phyloP scores from a whole-genome alignment of 345 rosid genomes.

The Carallia pectinifolia region DNA sequence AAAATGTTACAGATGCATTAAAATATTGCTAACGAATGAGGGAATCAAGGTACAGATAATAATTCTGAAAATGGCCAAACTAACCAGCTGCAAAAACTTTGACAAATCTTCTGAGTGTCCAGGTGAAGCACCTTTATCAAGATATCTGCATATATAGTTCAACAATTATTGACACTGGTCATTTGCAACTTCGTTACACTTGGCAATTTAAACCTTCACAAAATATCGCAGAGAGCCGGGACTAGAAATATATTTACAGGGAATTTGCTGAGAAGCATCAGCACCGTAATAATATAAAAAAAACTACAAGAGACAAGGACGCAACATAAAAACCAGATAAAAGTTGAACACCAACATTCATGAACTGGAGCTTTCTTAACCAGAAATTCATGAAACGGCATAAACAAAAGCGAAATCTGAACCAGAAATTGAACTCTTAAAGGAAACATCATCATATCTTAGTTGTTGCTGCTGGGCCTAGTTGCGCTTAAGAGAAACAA shows the following conservation, averaged over 20 bases:
- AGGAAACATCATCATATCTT: background rate
- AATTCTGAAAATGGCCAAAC: constrained; percentile 24
- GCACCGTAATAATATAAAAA: background rate
- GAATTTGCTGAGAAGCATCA: background rate
- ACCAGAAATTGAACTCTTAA: background rate
- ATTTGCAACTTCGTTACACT: constrained; percentile 12
- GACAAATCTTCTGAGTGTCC: constrained; percentile 47
- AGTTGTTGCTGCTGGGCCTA: too few species aligned
- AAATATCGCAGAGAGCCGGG: background rate
- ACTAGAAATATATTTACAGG: too few species aligned
- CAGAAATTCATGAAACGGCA: too few species aligned
- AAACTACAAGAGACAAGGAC: too few species aligned
- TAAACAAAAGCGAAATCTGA: background rate
- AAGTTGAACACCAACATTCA: background rate
- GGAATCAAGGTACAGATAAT: constrained; percentile 1
- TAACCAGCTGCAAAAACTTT: constrained; percentile 77
- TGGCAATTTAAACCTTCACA: background rate
- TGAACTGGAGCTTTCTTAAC: background rate
- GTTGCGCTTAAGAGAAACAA: too few species aligned
- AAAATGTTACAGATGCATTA: constrained; percentile 19
- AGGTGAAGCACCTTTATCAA: constrained; percentile 50
- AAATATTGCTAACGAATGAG: constrained; percentile 6
- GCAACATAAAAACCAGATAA: background rate
- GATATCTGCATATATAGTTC: constrained; percentile 51
- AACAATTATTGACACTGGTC: constrained; percentile 4